Percentiles rank a stretch among this genome's conserved stretches.
phyloP scores from a whole-genome alignment of 164 flowering plant species.

The Vitis rupestris region DNA sequence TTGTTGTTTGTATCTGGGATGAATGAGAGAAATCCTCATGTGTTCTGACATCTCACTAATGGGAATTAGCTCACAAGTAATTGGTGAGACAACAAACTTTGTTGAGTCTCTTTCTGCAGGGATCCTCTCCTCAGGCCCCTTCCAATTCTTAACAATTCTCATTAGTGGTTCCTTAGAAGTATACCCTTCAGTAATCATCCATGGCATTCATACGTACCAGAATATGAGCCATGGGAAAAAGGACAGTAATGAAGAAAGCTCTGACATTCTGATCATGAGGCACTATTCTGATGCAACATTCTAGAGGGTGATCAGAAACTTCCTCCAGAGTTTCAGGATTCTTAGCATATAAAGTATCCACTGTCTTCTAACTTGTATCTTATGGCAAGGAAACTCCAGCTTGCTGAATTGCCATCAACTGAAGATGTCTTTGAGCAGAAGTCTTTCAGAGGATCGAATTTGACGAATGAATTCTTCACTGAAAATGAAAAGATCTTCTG shows the following conservation, averaged over 20 bases:
- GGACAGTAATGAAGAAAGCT: constrained; percentile 89
- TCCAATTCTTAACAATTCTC: constrained; percentile 98
- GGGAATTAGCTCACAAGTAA: constrained; percentile 88
- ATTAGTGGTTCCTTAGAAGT: constrained; percentile 59
- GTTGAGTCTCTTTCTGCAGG: constrained; percentile 88
- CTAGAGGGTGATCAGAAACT: constrained; percentile 70
- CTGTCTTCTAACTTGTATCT: no score
- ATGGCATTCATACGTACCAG: no score
- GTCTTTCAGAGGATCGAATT: no score
- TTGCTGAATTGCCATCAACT: no score
- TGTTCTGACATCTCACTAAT: constrained; percentile 98
- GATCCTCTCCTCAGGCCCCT: constrained; percentile 94
- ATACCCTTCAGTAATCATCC: no score
- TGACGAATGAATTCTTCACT: no score
- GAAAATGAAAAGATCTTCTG: no score
- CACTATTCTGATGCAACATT: constrained; percentile 83
- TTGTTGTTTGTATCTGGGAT: constrained; percentile 97
- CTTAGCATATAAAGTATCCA: background rate
- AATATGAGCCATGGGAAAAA: no score
- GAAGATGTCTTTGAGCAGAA: no score
- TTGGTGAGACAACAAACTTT: constrained; percentile 88
- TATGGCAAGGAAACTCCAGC: no score
- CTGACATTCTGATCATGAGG: constrained; percentile 98
- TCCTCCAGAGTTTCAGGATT: constrained; percentile 39
- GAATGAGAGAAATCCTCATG: constrained; percentile 96